Evolutionary conservation across 1,139 yeast genomes (phyloP).

Genomic region (Candida sanyaensis): DNA sequence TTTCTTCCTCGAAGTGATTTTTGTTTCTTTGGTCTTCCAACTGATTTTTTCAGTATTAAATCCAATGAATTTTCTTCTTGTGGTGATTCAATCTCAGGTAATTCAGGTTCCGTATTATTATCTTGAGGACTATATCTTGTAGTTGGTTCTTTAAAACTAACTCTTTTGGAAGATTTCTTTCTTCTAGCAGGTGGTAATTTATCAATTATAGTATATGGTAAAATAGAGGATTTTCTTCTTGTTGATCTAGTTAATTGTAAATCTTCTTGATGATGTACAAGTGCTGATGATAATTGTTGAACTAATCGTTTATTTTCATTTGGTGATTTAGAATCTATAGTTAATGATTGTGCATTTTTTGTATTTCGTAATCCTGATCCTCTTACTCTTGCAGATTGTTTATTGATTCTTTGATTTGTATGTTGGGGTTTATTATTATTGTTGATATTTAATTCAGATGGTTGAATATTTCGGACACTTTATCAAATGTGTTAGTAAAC

Average conservation of each 20-base stretch:
- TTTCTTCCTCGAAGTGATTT: constrained; percentile 1
- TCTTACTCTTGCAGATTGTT: constrained; percentile 30
- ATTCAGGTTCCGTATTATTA: not conserved
- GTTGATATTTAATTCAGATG: constrained; percentile 1
- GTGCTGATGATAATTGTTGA: constrained; percentile 4
- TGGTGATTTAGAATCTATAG: not conserved
- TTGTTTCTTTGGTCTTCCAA: constrained; percentile 2
- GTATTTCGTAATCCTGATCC: constrained; percentile 38
- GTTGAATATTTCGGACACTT: constrained; percentile 13
- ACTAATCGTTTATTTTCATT: constrained; percentile 1
- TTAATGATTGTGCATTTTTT: not conserved
- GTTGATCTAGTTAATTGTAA: constrained; percentile 4
- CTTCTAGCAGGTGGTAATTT: not conserved
- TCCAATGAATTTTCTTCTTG: not conserved
- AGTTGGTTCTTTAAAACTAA: constrained; percentile 1
- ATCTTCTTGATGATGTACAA: constrained; percentile 2
- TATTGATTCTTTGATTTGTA: constrained; percentile 17
- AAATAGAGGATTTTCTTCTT: constrained; percentile 4
- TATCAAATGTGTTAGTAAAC: too few relatives aligned
- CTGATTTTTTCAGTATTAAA: not conserved
- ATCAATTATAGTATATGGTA: constrained; percentile 1
- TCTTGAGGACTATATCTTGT: not conserved
- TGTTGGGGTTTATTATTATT: not conserved
- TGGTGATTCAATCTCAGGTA: not conserved
- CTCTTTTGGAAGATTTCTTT: not conserved